These are phyloP conservation scores for Raffaelea arxii DNA, from an alignment of 2,329 filamentous ascomycete genomes.

Conservation along the genomic window DNA sequence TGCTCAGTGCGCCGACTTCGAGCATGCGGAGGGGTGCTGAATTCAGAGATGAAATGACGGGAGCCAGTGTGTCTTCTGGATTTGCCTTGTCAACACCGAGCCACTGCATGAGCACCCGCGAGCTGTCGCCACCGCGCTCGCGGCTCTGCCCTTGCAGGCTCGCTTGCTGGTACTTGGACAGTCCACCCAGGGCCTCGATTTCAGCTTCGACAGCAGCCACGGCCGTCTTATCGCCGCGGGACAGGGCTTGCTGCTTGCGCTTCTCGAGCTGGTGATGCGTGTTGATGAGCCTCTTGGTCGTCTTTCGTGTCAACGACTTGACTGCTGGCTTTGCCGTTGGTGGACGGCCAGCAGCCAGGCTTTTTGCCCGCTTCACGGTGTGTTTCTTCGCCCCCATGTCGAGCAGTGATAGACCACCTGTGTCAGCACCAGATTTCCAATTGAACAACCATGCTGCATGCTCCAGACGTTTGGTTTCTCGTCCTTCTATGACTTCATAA, in stretches of 20 bases:
- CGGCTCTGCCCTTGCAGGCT: slow-evolving; percentile 59
- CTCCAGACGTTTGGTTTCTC: too few relatives aligned
- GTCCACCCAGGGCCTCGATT: slow-evolving; percentile 48
- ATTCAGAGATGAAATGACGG: background rate
- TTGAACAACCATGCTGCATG: too few relatives aligned
- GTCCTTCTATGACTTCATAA: too few relatives aligned
- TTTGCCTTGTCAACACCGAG: slow-evolving; percentile 28
- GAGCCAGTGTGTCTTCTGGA: slow-evolving; percentile 2
- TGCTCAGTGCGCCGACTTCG: slow-evolving; percentile 82
- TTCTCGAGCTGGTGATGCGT: slow-evolving; percentile 57
- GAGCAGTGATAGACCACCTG: too few relatives aligned
- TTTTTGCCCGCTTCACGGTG: slow-evolving; percentile 25
- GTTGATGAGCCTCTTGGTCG: slow-evolving; percentile 55
- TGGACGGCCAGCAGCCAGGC: slow-evolving; percentile 43
- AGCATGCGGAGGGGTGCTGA: slow-evolving; percentile 51
- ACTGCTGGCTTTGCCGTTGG: slow-evolving; percentile 40
- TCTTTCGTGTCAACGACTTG: slow-evolving; percentile 55
- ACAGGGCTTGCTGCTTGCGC: slow-evolving; percentile 43
- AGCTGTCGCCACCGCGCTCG: slow-evolving; percentile 59
- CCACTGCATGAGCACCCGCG: slow-evolving; percentile 55
- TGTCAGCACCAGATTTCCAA: too few relatives aligned
- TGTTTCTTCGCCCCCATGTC: slow-evolving; percentile 39
- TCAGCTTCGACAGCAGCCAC: slow-evolving; percentile 38
- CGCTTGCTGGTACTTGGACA: slow-evolving; percentile 55
- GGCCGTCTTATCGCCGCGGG: slow-evolving; percentile 40